Evolutionary conservation across 768 basidiomycete species (phyloP), one percentile per base, ranked within the genome.

Genomic region (Gloeophyllum trabeum): DNA sequence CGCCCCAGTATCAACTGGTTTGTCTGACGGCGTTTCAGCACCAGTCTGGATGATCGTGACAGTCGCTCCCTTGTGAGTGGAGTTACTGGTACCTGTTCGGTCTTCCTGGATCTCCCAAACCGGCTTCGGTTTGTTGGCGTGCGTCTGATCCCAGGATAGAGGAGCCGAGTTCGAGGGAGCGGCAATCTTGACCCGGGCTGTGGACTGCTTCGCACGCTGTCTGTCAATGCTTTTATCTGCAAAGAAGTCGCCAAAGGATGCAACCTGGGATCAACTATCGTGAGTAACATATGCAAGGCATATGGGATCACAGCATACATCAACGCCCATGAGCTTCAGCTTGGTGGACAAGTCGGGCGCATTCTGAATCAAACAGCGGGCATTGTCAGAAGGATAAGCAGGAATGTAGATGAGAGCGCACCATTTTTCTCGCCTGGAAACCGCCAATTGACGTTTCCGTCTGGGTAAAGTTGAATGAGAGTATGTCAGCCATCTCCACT

Each of bases 401-500:
- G 19, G 14, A 40, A 38, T 6, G 13, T 10, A 18, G 1, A 25
- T 16, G 20, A 16, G 3, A 3, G 19, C 58, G 2, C 30, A 61
- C 63, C 73, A 75, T 73, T 45, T 63, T 59, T 24, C 73, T 55
- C 13, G 62, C 61, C 42, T 56, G 56, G 52, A 68, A 69, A 0
- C 56, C 53, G 16, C 70, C 69, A 1, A 60, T 47, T 2, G 48
- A 54, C 3, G 70, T 71, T 39, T 67, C 51, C 0, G 67, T 68
- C 58, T 76, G 70, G 18, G 77, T 77, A 5, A 87, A 60, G 58
- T 87, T 87, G 65, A 79, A 82, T 1, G 81, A 64, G 1, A 87
- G 63, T 43, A 85, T 75, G 47, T 81, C 76, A 18, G 82, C 82
- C 82, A 85, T 85, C 54, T 80, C 77, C 35, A 73, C 68, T n/a